Conservation (phyloP, 176 grass and related monocot species). For the Rhynchospora pubera region DNA sequence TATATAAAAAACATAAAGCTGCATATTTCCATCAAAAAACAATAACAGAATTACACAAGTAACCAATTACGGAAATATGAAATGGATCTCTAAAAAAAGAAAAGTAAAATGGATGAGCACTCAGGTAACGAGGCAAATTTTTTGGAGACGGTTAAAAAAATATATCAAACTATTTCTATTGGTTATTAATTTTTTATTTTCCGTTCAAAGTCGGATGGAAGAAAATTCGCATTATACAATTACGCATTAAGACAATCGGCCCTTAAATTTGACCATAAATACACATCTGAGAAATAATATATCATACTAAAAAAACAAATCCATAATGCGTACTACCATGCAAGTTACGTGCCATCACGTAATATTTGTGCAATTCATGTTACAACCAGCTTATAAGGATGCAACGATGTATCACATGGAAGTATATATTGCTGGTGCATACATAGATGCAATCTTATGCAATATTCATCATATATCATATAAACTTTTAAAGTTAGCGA, state of each 20-base stretch:
- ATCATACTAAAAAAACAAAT: background rate
- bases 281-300: background rate
- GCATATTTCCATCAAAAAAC: too few relatives aligned
- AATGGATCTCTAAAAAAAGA: too few relatives aligned
- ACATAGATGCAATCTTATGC: background rate
- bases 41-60: too few relatives aligned
- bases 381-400: background rate
- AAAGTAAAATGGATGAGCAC: too few relatives aligned
- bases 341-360: conserved; percentile 10
- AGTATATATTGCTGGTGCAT: background rate
- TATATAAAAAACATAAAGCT: too few relatives aligned
- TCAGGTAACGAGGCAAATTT: too few relatives aligned
- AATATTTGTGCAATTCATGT: background rate
- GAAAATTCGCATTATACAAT: background rate
- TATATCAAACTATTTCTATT: too few relatives aligned
- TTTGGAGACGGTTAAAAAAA: too few relatives aligned
- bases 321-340: background rate
- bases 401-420: background rate
- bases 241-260: background rate
- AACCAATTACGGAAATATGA: too few relatives aligned
- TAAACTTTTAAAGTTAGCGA: too few relatives aligned
- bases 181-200: background rate
- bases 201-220: background rate
- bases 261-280: background rate
- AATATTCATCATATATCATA: too few relatives aligned